Evolutionary conservation across 2,329 filamentous ascomycete genomes (phyloP).

Genomic region (Pseudocercospora musae): DNA sequence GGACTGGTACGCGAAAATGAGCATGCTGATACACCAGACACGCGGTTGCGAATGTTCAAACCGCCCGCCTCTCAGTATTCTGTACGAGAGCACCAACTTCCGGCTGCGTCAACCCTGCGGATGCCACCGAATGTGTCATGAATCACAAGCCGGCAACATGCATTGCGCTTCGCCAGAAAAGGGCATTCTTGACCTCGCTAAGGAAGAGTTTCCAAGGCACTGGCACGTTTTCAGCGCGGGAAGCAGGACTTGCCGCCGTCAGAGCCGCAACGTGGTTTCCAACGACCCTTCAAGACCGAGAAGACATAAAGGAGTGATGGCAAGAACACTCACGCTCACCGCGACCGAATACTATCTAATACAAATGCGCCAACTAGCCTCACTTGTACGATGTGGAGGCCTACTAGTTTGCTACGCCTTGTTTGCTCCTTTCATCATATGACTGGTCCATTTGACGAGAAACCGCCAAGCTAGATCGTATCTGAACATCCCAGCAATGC

Average conservation of each 20-base stretch:
- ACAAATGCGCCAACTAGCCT: neutral
- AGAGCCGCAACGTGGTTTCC: slow-evolving; percentile 12
- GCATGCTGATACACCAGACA: neutral
- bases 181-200: slow-evolving; percentile 7
- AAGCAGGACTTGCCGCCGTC: slow-evolving; percentile 12
- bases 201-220: slow-evolving; percentile 4
- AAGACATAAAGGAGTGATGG: neutral
- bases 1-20: neutral
- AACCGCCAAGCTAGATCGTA: neutral
- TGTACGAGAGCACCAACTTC: neutral
- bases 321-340: neutral
- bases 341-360: neutral
- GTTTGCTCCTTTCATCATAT: slow-evolving; percentile 11
- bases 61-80: neutral
- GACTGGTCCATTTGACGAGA: slow-evolving; percentile 9
- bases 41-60: neutral
- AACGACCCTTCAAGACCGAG: neutral
- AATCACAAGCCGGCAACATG: slow-evolving; percentile 8
- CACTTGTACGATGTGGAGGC: slow-evolving; percentile 3
- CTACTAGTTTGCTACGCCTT: slow-evolving; percentile 13
- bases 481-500: neutral
- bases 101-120: neutral
- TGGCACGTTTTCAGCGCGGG: slow-evolving; percentile 4
- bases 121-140: neutral
- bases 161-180: slow-evolving; percentile 3